phyloP scores from a whole-genome alignment of 2,329 filamentous ascomycete species.

The Neodidymelliopsis sp. region DNA sequence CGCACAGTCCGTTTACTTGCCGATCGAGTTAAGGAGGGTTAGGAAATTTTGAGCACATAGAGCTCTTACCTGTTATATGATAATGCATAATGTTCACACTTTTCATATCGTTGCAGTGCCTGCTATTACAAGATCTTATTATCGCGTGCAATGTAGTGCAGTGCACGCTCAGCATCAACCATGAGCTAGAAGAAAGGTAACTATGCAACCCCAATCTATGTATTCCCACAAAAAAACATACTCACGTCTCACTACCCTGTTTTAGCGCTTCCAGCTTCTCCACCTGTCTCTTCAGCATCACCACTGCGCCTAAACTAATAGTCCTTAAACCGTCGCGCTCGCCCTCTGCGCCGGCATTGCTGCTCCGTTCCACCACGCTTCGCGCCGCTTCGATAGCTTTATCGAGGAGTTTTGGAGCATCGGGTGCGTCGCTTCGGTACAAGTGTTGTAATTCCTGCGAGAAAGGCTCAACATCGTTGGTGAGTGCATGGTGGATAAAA shows the following conservation, averaged over 20 bases:
- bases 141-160: neutral
- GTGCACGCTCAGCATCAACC: no score
- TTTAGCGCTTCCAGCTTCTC: constrained; percentile 46
- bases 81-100: constrained; percentile 5
- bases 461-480: constrained; percentile 54
- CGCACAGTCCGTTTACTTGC: constrained; percentile 23
- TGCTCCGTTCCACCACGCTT: constrained; percentile 52
- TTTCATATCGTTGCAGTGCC: neutral
- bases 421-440: constrained; percentile 52
- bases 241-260: neutral
- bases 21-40: constrained; percentile 6
- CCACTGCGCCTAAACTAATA: constrained; percentile 58
- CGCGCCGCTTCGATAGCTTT: constrained; percentile 54
- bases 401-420: constrained; percentile 52
- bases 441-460: constrained; percentile 61
- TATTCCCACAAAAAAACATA: neutral
- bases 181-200: neutral
- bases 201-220: neutral
- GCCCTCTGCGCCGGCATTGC: constrained; percentile 30
- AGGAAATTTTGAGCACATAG: neutral
- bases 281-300: constrained; percentile 52
- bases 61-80: neutral
- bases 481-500: constrained; percentile 60
- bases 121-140: constrained; percentile 1
- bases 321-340: constrained; percentile 55